These are phyloP conservation scores for Fusarium haematococcum DNA, from an alignment of 2,329 filamentous ascomycete genomes.

Conservation along the genomic window DNA sequence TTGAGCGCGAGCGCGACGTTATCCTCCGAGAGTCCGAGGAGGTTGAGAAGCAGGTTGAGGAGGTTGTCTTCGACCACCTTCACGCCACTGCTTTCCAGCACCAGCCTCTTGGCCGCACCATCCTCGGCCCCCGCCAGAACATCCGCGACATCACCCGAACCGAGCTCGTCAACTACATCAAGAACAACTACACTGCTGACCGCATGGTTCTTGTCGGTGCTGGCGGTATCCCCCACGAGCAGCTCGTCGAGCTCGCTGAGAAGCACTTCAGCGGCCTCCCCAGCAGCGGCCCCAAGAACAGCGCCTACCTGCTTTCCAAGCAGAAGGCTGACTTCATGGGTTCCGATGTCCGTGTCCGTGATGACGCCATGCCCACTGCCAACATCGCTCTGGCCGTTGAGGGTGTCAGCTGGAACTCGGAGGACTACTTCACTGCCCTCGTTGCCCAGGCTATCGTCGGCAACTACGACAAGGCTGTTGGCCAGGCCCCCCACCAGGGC, in stretches of 20 bases:
- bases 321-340: constrained; percentile 94
- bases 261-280: constrained; percentile 91
- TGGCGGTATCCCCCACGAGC: constrained; percentile 91
- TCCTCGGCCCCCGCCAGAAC: constrained; percentile 97
- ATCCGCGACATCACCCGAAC: constrained; percentile 94
- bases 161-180: constrained; percentile 96
- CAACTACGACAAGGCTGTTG: constrained; percentile 99
- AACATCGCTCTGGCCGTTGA: constrained; percentile 99
- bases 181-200: constrained; percentile 99
- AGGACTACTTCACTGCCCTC: constrained; percentile 98
- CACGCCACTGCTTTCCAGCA: constrained; percentile 98
- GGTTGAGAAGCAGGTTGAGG: constrained; percentile 99
- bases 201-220: constrained; percentile 98
- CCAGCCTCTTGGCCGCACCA: constrained; percentile 96
- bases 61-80: constrained; percentile 99
- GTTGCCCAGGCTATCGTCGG: constrained; percentile 98
- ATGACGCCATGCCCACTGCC: constrained; percentile 95
- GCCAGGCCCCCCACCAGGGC: constrained; percentile 95
- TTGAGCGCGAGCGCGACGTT: constrained; percentile 97
- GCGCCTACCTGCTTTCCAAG: constrained; percentile 83
- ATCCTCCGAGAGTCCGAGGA: constrained; percentile 99
- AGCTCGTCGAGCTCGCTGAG: constrained; percentile 96
- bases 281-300: constrained; percentile 77
- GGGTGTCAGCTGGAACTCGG: constrained; percentile 99
- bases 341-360: constrained; percentile 93